Conservation (phyloP, 1,139 yeast species). For the Saccharomyces pastorianus region DNA sequence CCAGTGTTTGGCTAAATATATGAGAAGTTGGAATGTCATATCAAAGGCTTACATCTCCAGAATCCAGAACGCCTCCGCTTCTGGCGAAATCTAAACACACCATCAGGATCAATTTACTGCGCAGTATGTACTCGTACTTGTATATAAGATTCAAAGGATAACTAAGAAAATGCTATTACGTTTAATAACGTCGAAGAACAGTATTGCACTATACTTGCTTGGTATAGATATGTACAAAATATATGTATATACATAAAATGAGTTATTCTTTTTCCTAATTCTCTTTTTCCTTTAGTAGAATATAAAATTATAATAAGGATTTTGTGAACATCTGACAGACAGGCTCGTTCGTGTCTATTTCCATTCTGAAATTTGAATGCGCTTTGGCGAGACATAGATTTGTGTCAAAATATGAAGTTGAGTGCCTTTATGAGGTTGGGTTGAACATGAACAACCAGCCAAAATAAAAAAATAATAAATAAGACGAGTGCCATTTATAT, state of each 20-base stretch:
- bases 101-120: background rate
- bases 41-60: slow-evolving; percentile 69
- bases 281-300: background rate
- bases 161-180: background rate
- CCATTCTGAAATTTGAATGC: background rate
- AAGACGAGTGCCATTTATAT: background rate
- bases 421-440: background rate
- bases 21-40: slow-evolving; percentile 84
- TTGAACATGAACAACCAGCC: background rate
- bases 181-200: background rate
- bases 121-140: background rate
- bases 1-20: slow-evolving; percentile 77
- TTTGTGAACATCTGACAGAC: background rate
- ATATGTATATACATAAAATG: background rate
- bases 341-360: background rate
- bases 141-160: background rate
- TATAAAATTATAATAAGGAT: background rate
- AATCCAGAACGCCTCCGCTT: slow-evolving; percentile 47
- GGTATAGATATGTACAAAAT: background rate
- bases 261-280: background rate
- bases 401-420: background rate
- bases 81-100: slow-evolving; percentile 24
- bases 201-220: background rate
- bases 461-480: background rate
- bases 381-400: background rate